Base-by-base conservation (phyloP, 1,139 yeast genomes). In the Suhomyces choctaworum region DNA sequence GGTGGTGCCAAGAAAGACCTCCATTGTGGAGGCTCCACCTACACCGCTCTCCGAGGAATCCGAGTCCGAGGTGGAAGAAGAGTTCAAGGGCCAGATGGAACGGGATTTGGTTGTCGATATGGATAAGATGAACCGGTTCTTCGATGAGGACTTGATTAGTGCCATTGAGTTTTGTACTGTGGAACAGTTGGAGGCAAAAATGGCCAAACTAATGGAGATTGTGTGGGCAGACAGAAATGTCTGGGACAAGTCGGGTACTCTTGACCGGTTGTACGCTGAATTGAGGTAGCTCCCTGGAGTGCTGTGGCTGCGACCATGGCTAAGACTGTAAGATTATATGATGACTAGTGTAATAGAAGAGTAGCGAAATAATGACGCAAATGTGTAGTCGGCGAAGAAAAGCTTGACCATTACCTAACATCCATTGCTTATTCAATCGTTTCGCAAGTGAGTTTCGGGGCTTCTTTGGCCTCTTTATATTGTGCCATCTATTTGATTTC, bases 171-270 rank as follows among this genome's bases (percentile, higher is more conserved):
- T 66, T 14, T 70, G 68, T 44, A 75, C 79, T 3, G 70, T 92
- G n/a, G 95, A 86, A 39, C 67, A 73, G 41, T 65, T 92, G 25
- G 97, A 92, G 59, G 76, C 76, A 31, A 60, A 82, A 10, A 82
- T 83, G 66, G 81, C 97, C 4, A 69, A 73, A 30, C 57, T 89
- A 31, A 78, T 86, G 66, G 92, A 85, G 34, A 67, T 81, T 10
- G 71, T 86, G 3, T 92, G 97, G 96, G 62, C 66, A 8, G 76
- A 78, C 44, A 70, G 95, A 36, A 60, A 68, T 32, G 57, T 62
- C 5, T 82, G 95, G 87, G 78, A 89, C 52, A 81, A 89, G 47
- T 62, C 73, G 1, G 39, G 37, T 2, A 68, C 76, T 2, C 48
- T 70, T 22, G 47, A 48, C 5, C 58, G 51, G 31, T 54, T 70